A percentile compares a stretch with the other conserved stretches of the same genome.
Conservation (phyloP, 768 basidiomycete genomes). For the Rhizopogon sp. region DNA sequence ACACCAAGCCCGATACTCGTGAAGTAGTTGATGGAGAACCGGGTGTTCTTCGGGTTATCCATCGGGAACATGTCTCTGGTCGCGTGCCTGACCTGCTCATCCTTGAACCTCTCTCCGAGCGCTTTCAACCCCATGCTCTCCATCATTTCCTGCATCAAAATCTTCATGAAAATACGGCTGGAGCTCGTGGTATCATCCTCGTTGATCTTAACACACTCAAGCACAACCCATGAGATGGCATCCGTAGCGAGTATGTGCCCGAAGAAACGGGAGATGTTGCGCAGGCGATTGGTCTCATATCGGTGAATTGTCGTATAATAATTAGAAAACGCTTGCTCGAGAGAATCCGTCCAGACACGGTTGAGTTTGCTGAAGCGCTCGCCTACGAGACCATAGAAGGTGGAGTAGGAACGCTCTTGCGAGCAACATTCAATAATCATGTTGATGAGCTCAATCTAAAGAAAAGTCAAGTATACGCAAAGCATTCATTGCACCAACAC, state of each 20-base stretch:
- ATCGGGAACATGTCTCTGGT: constrained; percentile 90
- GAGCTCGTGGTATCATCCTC: constrained; percentile 97
- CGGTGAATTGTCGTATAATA: constrained; percentile 98
- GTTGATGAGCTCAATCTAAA: constrained; percentile 91
- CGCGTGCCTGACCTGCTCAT: constrained; percentile 69
- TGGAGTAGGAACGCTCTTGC: constrained; percentile 96
- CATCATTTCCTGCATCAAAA: constrained; percentile 92
- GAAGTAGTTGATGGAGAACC: constrained; percentile 97
- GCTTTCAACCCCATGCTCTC: constrained; percentile 88
- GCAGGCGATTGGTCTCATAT: constrained; percentile 96
- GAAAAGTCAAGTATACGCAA: neutral
- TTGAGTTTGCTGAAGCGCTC: constrained; percentile 97
- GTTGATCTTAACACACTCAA: constrained; percentile 86
- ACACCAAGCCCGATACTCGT: constrained; percentile 90
- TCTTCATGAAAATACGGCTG: constrained; percentile 96
- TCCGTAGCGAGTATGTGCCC: constrained; percentile 88
- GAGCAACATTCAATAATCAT: constrained; percentile 99
- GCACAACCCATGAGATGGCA: constrained; percentile 82
- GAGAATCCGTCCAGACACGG: constrained; percentile 86
- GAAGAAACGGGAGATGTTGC: constrained; percentile 96
- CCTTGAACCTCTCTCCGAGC: constrained; percentile 86
- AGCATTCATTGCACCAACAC: constrained; percentile 8
- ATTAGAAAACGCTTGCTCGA: constrained; percentile 80
- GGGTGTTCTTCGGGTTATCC: constrained; percentile 94
- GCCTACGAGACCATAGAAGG: constrained; percentile 94